Evolutionary conservation across 2,329 filamentous ascomycete species (phyloP).

Genomic region (Talaromyces rugulosus): DNA sequence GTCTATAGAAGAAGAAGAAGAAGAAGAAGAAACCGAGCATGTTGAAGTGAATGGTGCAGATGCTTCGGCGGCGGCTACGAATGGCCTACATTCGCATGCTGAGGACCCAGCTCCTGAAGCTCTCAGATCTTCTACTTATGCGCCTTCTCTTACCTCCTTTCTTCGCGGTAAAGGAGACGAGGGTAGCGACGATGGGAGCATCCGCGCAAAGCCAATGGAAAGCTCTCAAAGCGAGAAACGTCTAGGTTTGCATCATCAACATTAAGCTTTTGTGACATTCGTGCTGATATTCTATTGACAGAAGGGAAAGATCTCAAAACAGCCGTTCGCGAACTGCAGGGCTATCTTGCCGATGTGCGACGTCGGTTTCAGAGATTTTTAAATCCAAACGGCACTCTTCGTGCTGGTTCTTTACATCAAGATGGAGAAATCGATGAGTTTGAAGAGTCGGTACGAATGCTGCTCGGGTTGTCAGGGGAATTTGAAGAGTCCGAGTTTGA

Average conservation of each 20-base stretch:
- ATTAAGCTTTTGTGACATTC: neutral
- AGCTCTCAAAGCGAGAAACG: slow-evolving; percentile 24
- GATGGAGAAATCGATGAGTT: slow-evolving; percentile 35
- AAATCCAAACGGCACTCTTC: slow-evolving; percentile 52
- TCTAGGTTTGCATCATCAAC: slow-evolving; percentile 19
- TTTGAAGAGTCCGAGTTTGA: slow-evolving; percentile 58
- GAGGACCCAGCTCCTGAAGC: slow-evolving; percentile 26
- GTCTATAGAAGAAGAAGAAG: slow-evolving; percentile 49
- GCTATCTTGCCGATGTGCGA: slow-evolving; percentile 83
- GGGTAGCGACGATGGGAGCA: slow-evolving; percentile 36
- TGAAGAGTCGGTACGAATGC: slow-evolving; percentile 41
- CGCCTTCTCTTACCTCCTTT: slow-evolving; percentile 36
- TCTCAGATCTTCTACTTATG: slow-evolving; percentile 25
- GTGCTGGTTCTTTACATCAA: slow-evolving; percentile 26
- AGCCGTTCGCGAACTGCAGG: slow-evolving; percentile 77
- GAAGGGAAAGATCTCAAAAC: slow-evolving; percentile 79
- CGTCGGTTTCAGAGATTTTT: slow-evolving; percentile 59
- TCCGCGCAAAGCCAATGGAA: slow-evolving; percentile 30
- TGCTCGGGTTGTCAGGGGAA: slow-evolving; percentile 48
- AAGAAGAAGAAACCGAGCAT: slow-evolving; percentile 29
- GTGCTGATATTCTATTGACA: slow-evolving; percentile 29
- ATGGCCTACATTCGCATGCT: slow-evolving; percentile 23
- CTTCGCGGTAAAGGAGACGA: slow-evolving; percentile 34
- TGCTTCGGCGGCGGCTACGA: slow-evolving; percentile 22
- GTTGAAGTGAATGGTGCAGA: slow-evolving; percentile 24